Evolutionary conservation across 768 basidiomycete genomes (phyloP), one percentile per base, ranked within the genome.

Genomic region (Chalciporus sphaerocephalus): DNA sequence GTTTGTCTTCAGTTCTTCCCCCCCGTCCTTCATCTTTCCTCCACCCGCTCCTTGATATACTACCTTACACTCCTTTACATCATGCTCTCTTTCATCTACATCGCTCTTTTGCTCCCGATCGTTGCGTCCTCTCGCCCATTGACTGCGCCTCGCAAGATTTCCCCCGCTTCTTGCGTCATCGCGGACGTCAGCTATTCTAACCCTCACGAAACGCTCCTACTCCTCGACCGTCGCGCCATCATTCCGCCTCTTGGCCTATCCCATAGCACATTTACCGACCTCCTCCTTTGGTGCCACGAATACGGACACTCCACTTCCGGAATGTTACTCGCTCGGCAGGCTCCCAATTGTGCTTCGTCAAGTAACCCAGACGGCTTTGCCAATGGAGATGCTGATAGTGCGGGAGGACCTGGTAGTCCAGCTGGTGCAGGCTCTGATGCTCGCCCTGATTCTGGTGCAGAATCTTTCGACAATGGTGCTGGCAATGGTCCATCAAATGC

Each of bases 241-340:
- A 12, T 24, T 8, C 61, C 59, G 33, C 61, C 64, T 2, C 30
- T 10, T 4, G 64, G 64, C 12, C 21, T 64, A 11, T 51, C 64
- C 23, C 47, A 46, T 40, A 53, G 44, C 2, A 48, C 51, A 0
- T 63, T 63, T 18, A 42, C 41, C 22, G 60, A 63, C 24, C 60
- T 62, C 37, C 63, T 63, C 43, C 7, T 52, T 18, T 65, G 63
- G 61, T 62, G 64, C 16, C 53, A 58, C 23, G 42, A 63, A 28
- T 16, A 50, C 16, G 44, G 44, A 0, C 53, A 51, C 17, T 39
- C 55, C 3, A 42, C 39, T 11, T 15, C 41, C 10, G 40, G 54
- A 21, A 18, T 25, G 2, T 55, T 65, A 13, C 58, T 55, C n/a
- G 44, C 61, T 46, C 60, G 61, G 25, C 60, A 62, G 24, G 47